phyloP scores from a whole-genome alignment of 164 flowering plant species.

The Malania oleifera region DNA sequence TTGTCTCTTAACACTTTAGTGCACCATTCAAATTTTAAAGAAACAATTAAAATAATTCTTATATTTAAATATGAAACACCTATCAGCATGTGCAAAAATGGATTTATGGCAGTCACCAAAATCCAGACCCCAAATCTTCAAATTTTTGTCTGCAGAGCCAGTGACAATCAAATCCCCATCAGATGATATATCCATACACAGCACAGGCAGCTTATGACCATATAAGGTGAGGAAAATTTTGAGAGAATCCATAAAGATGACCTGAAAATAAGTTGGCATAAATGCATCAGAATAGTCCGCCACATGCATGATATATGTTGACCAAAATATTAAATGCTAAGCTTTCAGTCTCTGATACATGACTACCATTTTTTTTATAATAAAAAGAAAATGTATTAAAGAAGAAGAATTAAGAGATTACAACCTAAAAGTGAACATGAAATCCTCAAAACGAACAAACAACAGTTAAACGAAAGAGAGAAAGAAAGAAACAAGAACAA shows the following conservation, averaged over 20 bases:
- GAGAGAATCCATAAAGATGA: conserved; percentile 69
- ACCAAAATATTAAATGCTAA: neutral
- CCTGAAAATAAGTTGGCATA: conserved; percentile 40
- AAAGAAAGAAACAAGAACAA: no score
- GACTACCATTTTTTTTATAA: no score
- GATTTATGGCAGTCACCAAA: conserved; percentile 98
- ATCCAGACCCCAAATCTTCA: conserved; percentile 98
- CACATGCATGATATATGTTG: neutral
- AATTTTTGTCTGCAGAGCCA: conserved; percentile 92
- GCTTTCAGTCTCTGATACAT: no score
- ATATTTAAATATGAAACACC: conserved; percentile 35
- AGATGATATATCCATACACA: conserved; percentile 91
- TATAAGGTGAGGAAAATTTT: conserved; percentile 72
- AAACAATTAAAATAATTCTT: neutral
- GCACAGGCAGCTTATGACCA: conserved; percentile 88
- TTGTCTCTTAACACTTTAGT: neutral
- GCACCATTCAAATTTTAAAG: neutral
- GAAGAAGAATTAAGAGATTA: no score
- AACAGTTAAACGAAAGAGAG: no score
- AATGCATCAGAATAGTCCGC: neutral
- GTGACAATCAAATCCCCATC: conserved; percentile 86
- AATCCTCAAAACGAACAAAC: no score
- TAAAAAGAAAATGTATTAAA: no score
- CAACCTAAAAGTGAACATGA: no score
- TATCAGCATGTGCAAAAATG: conserved; percentile 88